Evolutionary conservation across 129 eudicot species (phyloP), one percentile per base, ranked within the genome.

Genomic region (Erigeron canadensis): DNA sequence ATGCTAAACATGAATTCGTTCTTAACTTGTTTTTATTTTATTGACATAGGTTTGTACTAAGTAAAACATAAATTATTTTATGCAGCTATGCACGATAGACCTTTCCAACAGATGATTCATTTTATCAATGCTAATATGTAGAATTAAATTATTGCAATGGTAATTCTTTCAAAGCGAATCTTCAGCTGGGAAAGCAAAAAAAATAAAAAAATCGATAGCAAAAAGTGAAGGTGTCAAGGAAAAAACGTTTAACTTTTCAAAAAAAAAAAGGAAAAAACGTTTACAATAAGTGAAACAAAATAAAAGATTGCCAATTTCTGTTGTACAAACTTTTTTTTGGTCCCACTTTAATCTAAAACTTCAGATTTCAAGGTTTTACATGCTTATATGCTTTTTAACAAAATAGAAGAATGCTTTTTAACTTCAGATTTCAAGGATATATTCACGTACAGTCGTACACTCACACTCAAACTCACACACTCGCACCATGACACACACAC

Each of bases 261-360:
- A 65, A 7, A 50, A 37, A 8, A 53, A 41, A 74, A 16, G 23
- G 46, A 28, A 44, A 61, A 7, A 61, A 58, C 41, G 63, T 3
- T 45, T 68, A 59, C 70, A 46, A 58, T 3, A 51, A 51, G 16
- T 8, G 16, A 51, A 51, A 4, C 21, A 48, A 61, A 18, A 37
- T 4, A 10, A 22, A 19, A 61, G 17, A 74, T 21, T 17, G 68
- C 63, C 17, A 39, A n/a, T 60, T 16, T 23, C 56, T 43, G 42
- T 59, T 56, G 55, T 57, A 54, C 28, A 22, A 16, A 17, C 73
- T 75, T 46, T 37, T 59, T 16, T 68, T 68, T 58, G 18, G 64
- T n/a, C 34, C 34, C 34, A 23, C 34, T 23, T 23, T 23, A 23
- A 23, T 23, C 34, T 23, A 23, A 23, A 23, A 3, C 7, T 50